Conservation (phyloP, 192 early-diverging fungal genomes). For the Glomus cerebriforme region DNA sequence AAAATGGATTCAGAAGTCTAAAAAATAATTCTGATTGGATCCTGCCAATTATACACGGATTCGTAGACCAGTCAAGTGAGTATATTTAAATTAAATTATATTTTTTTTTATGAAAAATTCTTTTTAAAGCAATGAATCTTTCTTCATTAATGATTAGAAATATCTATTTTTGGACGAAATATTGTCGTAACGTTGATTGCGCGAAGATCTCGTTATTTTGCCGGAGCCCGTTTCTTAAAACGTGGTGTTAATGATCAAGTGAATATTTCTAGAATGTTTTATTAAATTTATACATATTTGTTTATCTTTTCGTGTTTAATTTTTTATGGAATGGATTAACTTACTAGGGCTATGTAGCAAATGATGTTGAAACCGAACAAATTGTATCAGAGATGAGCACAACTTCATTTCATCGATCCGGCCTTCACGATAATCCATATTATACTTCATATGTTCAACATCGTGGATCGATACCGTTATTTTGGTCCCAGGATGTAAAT, state of each 20-base stretch:
- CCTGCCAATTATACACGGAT: constrained; percentile 88
- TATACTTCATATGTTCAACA: constrained; percentile 98
- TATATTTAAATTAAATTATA: background rate
- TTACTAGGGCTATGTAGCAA: constrained; percentile 89
- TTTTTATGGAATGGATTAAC: background rate
- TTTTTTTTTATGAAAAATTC: constrained; percentile 2
- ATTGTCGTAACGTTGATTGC: constrained; percentile 94
- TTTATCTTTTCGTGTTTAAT: background rate
- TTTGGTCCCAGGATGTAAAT: constrained; percentile 91
- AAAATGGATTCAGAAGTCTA: constrained; percentile 65
- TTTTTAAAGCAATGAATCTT: background rate
- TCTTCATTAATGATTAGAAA: constrained; percentile 50
- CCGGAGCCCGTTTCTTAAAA: constrained; percentile 94
- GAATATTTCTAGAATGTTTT: background rate
- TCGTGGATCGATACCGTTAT: constrained; percentile 93
- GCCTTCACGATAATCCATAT: constrained; percentile 60
- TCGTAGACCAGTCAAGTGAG: constrained; percentile 94
- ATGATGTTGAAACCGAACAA: constrained; percentile 99
- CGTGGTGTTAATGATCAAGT: constrained; percentile 91
- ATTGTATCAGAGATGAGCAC: constrained; percentile 91
- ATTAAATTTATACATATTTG: background rate
- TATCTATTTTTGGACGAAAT: constrained; percentile 89
- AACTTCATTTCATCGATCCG: constrained; percentile 79
- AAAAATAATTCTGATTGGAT: constrained; percentile 74
- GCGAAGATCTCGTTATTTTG: constrained; percentile 89